These are phyloP conservation scores for Globisporangium cederbergense DNA, from an alignment of 352 stramenopile genomes.

Conservation along the genomic window DNA sequence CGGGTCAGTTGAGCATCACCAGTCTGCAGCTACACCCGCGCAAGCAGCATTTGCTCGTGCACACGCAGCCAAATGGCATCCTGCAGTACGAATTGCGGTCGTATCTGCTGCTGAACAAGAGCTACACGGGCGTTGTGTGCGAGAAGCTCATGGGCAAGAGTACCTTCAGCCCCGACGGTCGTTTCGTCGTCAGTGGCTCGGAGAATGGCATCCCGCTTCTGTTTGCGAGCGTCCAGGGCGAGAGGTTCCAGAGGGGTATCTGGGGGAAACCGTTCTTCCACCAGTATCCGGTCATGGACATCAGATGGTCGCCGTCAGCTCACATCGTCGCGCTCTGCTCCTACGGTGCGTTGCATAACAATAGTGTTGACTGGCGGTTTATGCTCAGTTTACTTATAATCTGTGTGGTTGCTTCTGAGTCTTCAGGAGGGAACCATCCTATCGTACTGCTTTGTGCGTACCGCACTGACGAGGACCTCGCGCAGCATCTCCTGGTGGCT, in stretches of 20 bases:
- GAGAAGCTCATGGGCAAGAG: constrained; percentile 46
- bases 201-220: constrained; percentile 60
- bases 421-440: constrained; percentile 44
- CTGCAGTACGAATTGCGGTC: constrained; percentile 75
- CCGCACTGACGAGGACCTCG: constrained; percentile 37
- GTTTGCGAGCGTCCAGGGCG: constrained; percentile 50
- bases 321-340: constrained; percentile 65
- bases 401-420: neutral
- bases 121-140: constrained; percentile 47
- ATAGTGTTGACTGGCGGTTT: neutral
- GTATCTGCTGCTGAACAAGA: constrained; percentile 72
- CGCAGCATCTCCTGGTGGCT: constrained; percentile 13
- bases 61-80: constrained; percentile 55
- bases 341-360: constrained; percentile 32
- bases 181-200: constrained; percentile 53
- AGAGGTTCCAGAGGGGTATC: constrained; percentile 37
- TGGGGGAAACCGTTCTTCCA: constrained; percentile 64
- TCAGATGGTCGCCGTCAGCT: constrained; percentile 56
- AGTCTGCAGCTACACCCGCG: constrained; percentile 57
- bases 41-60: constrained; percentile 62
- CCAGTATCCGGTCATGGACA: constrained; percentile 40
- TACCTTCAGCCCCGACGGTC: constrained; percentile 61
- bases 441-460: constrained; percentile 59
- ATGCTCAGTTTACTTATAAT: neutral
- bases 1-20: constrained; percentile 46